Evolutionary conservation across 768 basidiomycete species (phyloP), one percentile per base, ranked within the genome.

Genomic region (Rhodotorula graminis): DNA sequence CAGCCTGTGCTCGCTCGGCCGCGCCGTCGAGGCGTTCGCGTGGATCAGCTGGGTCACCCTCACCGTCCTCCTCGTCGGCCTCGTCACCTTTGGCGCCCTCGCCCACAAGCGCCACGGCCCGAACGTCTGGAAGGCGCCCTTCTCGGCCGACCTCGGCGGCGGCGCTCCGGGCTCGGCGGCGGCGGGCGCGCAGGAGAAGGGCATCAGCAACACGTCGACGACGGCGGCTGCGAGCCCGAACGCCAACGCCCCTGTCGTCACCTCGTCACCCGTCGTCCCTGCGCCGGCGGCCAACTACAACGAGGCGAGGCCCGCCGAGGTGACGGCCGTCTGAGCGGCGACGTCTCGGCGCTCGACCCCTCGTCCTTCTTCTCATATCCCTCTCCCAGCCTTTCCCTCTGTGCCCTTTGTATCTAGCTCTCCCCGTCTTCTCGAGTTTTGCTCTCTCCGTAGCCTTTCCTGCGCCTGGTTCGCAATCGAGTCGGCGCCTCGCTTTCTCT

Each of bases 1-100:
- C 2, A 42, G 40, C 4, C 1, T 65, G 29, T 70, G 69, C 55
- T 25, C 27, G 2, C 61, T 70, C 46, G 65, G 47, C 3, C 55
- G 50, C 37, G 62, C 65, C 14, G 44, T 61, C 27, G 37, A 70
- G 33, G 73, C 73, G 8, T 74, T 70, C 47, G 59, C 66, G 31
- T 74, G 73, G 73, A 29, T 74, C 46, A 7, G 37, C 1, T 74
- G 73, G 73, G 40, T 68, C 63, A 18, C 42, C 19, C 61, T 70
- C 25, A 64, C 65, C 31, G 23, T 70, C 57, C 57, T 65, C 49
- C 18, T 65, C 61, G 47, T 19, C 29, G 23, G 61, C 58, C 46
- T 65, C 53, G n/a, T 61, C 59, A 19, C 33, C 37, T 2, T 10
- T 40, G 69, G 55, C 29, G 55, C 50, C 31, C 12, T 65, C 18